phyloP scores from a whole-genome alignment of 2,329 filamentous ascomycete species.

The Diplodia corticola region DNA sequence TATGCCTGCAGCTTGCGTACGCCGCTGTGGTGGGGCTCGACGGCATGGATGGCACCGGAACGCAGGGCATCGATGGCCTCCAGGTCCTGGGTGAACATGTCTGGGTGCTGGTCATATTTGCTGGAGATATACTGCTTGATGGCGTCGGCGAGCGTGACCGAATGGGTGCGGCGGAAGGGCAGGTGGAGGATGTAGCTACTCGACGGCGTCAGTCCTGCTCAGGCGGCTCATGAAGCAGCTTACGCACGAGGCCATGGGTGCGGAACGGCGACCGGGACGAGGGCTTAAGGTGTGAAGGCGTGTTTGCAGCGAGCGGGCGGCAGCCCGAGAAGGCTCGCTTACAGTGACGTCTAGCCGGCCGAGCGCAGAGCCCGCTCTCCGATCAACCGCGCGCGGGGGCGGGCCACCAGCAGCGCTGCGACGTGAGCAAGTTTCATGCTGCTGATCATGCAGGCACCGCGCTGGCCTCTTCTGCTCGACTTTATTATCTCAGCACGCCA shows the following conservation, averaged over 20 bases:
- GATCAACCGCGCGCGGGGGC: background rate
- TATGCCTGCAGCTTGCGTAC: conserved; percentile 87
- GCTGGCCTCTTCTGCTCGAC: background rate
- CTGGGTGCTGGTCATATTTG: conserved; percentile 98
- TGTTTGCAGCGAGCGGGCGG: conserved; percentile 4
- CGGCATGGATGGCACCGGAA: conserved; percentile 81
- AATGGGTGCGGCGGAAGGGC: conserved; percentile 83
- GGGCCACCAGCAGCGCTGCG: conserved; percentile 9
- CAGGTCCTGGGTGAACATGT: conserved; percentile 91
- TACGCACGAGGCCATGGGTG: conserved; percentile 30
- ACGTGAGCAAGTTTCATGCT: conserved; percentile 40
- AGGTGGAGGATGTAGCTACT: conserved; percentile 68
- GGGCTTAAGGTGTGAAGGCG: conserved; percentile 11
- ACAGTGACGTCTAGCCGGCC: conserved; percentile 13
- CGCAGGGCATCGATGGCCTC: conserved; percentile 82
- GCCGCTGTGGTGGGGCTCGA: conserved; percentile 84
- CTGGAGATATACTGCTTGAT: conserved; percentile 94
- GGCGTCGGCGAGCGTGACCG: conserved; percentile 74
- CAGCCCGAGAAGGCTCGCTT: background rate
- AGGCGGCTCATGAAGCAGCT: background rate
- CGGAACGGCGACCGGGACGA: background rate
- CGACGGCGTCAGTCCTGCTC: background rate
- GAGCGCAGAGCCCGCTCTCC: background rate
- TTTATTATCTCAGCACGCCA: conserved; percentile 16
- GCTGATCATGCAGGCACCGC: conserved; percentile 14